Evolutionary conservation across 345 rosid genomes (phyloP).

Genomic region (Murraya koenigii): DNA sequence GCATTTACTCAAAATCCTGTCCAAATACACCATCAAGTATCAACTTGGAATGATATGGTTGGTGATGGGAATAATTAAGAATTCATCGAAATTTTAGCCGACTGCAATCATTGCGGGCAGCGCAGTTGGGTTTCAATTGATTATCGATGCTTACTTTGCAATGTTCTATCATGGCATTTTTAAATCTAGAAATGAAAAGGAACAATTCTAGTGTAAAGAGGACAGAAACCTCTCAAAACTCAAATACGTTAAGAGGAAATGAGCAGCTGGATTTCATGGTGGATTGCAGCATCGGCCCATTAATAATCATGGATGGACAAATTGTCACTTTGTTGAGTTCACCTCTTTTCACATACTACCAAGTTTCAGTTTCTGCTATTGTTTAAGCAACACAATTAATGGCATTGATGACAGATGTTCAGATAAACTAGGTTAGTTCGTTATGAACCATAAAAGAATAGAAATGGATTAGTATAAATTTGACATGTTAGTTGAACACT

Average conservation of each 20-base stretch:
- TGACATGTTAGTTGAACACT: constrained; percentile 18
- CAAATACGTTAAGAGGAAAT: constrained; percentile 20
- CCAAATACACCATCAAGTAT: not conserved
- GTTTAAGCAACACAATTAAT: constrained; percentile 37
- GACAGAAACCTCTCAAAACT: not conserved
- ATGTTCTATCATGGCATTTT: not conserved
- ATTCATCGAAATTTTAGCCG: not conserved
- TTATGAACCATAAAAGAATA: not conserved
- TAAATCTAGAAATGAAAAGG: constrained; percentile 1
- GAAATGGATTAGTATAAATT: not conserved
- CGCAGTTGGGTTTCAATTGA: not conserved
- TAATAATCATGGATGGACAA: constrained; percentile 40
- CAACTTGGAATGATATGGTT: not conserved
- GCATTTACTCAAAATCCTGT: not conserved
- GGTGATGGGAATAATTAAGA: not conserved
- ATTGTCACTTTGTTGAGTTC: constrained; percentile 38
- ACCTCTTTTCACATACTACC: constrained; percentile 34
- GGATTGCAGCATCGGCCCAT: constrained; percentile 60
- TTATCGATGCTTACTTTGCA: constrained; percentile 1
- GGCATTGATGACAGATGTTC: constrained; percentile 28
- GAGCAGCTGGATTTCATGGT: constrained; percentile 46
- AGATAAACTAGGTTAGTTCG: not conserved
- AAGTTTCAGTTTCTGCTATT: constrained; percentile 44
- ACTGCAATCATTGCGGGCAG: not conserved
- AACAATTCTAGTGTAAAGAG: not conserved